Evolutionary conservation across 1,284 basidiomycete genomes (phyloP).

Genomic region (Trichosporon faecale): DNA sequence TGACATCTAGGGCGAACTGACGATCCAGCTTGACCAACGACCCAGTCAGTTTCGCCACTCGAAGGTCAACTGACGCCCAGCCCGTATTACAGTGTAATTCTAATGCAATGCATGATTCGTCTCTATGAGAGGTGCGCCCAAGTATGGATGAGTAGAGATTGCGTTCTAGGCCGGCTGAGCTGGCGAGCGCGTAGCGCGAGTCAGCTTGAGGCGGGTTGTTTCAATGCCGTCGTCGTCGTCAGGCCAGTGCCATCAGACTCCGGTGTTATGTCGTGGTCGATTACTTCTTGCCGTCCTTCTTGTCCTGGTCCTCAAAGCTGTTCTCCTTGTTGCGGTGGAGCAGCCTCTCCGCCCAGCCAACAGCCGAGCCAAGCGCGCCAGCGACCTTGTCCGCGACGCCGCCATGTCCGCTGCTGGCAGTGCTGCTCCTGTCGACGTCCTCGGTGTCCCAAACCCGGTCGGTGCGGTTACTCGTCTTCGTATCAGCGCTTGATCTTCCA

Average conservation of each 20-base stretch:
- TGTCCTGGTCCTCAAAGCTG: constrained; percentile 10
- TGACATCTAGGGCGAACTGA: too few species aligned
- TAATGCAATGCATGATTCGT: constrained; percentile 11
- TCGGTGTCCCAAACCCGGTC: constrained; percentile 16
- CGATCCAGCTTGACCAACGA: too few species aligned
- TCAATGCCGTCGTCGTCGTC: neutral
- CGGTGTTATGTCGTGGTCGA: too few species aligned
- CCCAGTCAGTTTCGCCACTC: neutral
- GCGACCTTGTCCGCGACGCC: constrained; percentile 36
- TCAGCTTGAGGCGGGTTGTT: neutral
- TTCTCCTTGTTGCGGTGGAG: constrained; percentile 28
- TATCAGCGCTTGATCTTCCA: neutral
- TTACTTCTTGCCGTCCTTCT: constrained; percentile 16
- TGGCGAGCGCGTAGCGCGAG: neutral
- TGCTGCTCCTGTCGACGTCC: constrained; percentile 15
- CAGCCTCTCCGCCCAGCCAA: constrained; percentile 42
- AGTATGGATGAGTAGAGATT: constrained; percentile 7
- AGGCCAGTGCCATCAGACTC: neutral
- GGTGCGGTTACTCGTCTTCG: neutral
- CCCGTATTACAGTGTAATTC: neutral
- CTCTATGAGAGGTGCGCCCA: neutral
- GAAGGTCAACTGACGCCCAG: too few species aligned
- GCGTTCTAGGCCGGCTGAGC: neutral
- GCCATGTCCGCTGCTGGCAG: constrained; percentile 2
- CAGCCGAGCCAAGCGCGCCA: constrained; percentile 38